Percentiles rank a stretch among this genome's conserved stretches.
Evolutionary conservation across 2,329 filamentous ascomycete species (phyloP).

Genomic region (Colletotrichum noveboracense): DNA sequence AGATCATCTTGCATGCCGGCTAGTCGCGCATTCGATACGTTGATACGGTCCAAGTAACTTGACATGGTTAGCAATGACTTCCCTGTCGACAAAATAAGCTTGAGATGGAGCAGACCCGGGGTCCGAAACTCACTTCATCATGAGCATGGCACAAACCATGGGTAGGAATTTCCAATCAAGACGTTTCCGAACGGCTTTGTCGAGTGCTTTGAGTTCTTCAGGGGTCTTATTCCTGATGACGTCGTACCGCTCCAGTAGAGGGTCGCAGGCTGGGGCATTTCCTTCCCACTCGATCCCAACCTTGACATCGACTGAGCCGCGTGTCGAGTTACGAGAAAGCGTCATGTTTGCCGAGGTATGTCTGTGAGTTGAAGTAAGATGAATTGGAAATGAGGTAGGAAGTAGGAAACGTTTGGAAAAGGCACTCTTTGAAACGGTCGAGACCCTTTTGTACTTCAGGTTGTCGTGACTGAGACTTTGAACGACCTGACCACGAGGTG

Average conservation of each 20-base stretch:
- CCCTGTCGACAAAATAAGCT: background rate
- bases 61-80: background rate
- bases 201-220: slow-evolving; percentile 25
- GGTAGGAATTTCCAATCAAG: slow-evolving; percentile 33
- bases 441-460: background rate
- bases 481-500: background rate
- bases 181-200: slow-evolving; percentile 29
- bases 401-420: background rate
- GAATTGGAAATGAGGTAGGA: background rate
- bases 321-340: background rate
- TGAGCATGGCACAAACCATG: slow-evolving; percentile 31
- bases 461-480: background rate
- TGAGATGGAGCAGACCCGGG: background rate
- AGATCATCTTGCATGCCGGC: slow-evolving; percentile 42
- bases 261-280: background rate
- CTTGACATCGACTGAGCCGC: slow-evolving; percentile 7
- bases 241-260: slow-evolving; percentile 17
- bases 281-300: background rate
- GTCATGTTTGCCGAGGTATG: background rate
- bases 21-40: slow-evolving; percentile 49
- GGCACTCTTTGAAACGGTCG: background rate
- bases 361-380: background rate
- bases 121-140: slow-evolving; percentile 33
- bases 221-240: slow-evolving; percentile 24
- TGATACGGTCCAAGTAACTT: slow-evolving; percentile 57